Percentiles rank a stretch among this genome's conserved stretches.
phyloP scores from a whole-genome alignment of 2,329 filamentous ascomycete genomes.

The Sclerotinia sclerotiorum region DNA sequence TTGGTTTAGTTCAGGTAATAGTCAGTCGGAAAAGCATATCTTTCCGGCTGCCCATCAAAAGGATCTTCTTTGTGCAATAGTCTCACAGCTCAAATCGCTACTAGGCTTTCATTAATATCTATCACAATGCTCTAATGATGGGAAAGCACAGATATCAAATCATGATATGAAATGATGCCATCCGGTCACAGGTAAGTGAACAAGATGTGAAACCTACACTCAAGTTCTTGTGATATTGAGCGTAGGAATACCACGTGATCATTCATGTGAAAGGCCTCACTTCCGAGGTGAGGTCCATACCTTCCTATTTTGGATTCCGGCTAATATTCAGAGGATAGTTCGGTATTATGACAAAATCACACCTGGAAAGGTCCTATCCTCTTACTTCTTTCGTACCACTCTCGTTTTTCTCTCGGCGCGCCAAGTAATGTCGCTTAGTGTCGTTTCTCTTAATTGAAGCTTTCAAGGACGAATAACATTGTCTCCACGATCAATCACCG shows the following conservation, averaged over 20 bases:
- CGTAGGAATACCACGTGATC: background rate
- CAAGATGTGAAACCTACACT: background rate
- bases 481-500: background rate
- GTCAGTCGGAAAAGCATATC: background rate
- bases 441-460: background rate
- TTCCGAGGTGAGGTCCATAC: background rate
- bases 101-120: no score
- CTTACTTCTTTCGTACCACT: background rate
- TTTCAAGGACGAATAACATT: conserved; percentile 1
- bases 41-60: background rate
- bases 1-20: background rate
- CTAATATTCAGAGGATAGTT: background rate
- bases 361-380: background rate
- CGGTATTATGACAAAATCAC: background rate
- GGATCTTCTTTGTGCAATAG: background rate
- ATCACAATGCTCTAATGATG: no score
- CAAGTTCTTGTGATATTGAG: background rate
- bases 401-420: background rate
- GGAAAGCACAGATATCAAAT: background rate
- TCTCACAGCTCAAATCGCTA: background rate
- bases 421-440: background rate
- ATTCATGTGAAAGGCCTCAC: background rate
- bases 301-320: conserved; percentile 13
- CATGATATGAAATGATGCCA: background rate
- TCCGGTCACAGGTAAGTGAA: background rate